Evolutionary conservation across 2,329 filamentous ascomycete species (phyloP), one percentile per base, ranked within the genome.

Genomic region (Fusarium goolgardi): DNA sequence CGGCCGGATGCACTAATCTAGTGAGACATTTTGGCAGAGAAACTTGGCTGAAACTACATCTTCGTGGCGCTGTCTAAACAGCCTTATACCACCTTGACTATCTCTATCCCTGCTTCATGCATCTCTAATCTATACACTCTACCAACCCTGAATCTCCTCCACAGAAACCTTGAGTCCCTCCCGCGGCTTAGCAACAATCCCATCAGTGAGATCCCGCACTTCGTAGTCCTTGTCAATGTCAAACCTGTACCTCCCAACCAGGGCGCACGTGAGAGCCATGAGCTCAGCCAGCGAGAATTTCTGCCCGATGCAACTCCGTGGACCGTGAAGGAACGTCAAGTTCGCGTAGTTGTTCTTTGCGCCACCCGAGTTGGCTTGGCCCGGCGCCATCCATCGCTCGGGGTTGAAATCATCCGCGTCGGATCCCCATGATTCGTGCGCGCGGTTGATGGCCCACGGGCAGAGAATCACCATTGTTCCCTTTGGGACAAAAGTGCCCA

Each of bases 311-410:
- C 74, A 76, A 13, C 73, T 70, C n/a, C 73, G 62, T 13, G 75
- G 75, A 4, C 75, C 74, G 73, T 96, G 92, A 44, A 96, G 77
- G 78, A 97, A 97, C 0, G 92, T 94, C 78, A 94, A 75, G 66
- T 90, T 88, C 2, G 86, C 84, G 75, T 90, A 94, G 74, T 92
- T 92, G 54, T 83, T 90, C 6, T 82, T 81, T 0, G 90, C 88
- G 5, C 90, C 90, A 3, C 92, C 92, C 9, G 85, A 87, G 54
- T 88, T 77, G 13, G 63, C 60, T 29, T 67, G 54, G 0, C 59
- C 59, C 3, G 64, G 67, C 2, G 40, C 50, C 56, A 75, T 68
- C 81, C 80, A 82, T 41, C 80, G 76, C 21, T 77, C 75, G 1
- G 80, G 80, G 20, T 77, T 71, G 55, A 81, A 79, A 20, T 75